Percentiles rank a stretch among this genome's conserved stretches.
phyloP scores from a whole-genome alignment of 306 rosid species.

The Inga leiocalycina region DNA sequence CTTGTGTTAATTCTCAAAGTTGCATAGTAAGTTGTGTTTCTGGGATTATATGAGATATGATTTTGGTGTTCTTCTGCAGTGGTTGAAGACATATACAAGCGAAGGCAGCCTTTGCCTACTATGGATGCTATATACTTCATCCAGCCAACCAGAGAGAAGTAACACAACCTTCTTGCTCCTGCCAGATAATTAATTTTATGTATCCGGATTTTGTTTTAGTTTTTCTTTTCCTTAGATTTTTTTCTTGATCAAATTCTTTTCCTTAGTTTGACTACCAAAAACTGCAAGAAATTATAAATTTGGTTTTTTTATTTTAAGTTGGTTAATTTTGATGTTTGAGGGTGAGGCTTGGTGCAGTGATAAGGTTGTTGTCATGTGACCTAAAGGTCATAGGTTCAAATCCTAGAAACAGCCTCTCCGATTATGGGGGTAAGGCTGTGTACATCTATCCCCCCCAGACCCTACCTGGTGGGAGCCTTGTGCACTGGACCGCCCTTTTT shows the following conservation, averaged over 20 bases:
- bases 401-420: no score
- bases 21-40: slow-evolving; percentile 21
- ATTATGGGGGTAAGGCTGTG: no score
- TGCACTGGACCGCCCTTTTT: not conserved
- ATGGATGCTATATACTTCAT: slow-evolving; percentile 98
- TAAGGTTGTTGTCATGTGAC: no score
- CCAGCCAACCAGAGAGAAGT: slow-evolving; percentile 94
- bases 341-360: no score
- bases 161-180: slow-evolving; percentile 38
- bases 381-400: no score
- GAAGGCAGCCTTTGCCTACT: slow-evolving; percentile 92
- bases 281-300: slow-evolving; percentile 7
- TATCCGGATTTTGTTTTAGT: slow-evolving; percentile 7
- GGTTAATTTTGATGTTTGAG: not conserved
- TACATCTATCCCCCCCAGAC: no score
- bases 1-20: not conserved
- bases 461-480: no score
- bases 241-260: no score
- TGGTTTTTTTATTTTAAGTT: slow-evolving; percentile 17
- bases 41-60: slow-evolving; percentile 24
- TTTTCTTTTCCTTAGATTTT: not conserved
- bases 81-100: slow-evolving; percentile 95
- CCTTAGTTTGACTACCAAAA: slow-evolving; percentile 19
- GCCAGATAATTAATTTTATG: slow-evolving; percentile 20
- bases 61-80: slow-evolving; percentile 55